phyloP scores from a whole-genome alignment of 352 stramenopile species.

The Nothophytophthora sp. region DNA sequence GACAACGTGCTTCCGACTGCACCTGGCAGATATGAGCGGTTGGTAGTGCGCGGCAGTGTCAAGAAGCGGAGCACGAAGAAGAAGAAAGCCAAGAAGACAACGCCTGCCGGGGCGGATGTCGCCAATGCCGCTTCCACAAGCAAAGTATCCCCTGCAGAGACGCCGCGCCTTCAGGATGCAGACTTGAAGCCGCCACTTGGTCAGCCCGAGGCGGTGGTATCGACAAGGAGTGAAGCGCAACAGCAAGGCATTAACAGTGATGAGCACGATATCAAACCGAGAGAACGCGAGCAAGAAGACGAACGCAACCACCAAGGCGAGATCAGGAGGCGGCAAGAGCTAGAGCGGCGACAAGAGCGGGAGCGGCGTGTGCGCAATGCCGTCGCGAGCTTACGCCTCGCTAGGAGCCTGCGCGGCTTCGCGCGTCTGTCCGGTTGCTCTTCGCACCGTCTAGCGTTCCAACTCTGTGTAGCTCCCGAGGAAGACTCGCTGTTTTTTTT shows the following conservation, averaged over 20 bases:
- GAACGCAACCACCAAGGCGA: too few relatives aligned
- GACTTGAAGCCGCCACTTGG: too few relatives aligned
- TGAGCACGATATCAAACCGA: too few relatives aligned
- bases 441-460: constrained; percentile 16
- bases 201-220: too few relatives aligned
- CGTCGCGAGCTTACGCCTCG: constrained; percentile 18
- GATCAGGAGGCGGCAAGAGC: neutral
- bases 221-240: too few relatives aligned
- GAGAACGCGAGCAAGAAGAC: neutral
- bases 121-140: neutral
- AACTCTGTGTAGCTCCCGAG: constrained; percentile 11
- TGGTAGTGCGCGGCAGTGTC: constrained; percentile 24
- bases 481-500: constrained; percentile 4
- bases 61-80: constrained; percentile 9
- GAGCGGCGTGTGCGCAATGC: constrained; percentile 1
- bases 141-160: too few relatives aligned
- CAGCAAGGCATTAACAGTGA: too few relatives aligned
- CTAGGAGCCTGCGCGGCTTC: constrained; percentile 25
- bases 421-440: constrained; percentile 13
- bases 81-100: neutral
- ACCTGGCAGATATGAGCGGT: constrained; percentile 31
- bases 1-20: neutral
- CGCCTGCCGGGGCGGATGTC: too few relatives aligned
- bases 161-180: too few relatives aligned
- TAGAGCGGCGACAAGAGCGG: constrained; percentile 2